These are phyloP conservation scores for Phytophthora kernoviae DNA, from an alignment of 352 stramenopile genomes.

Conservation along the genomic window DNA sequence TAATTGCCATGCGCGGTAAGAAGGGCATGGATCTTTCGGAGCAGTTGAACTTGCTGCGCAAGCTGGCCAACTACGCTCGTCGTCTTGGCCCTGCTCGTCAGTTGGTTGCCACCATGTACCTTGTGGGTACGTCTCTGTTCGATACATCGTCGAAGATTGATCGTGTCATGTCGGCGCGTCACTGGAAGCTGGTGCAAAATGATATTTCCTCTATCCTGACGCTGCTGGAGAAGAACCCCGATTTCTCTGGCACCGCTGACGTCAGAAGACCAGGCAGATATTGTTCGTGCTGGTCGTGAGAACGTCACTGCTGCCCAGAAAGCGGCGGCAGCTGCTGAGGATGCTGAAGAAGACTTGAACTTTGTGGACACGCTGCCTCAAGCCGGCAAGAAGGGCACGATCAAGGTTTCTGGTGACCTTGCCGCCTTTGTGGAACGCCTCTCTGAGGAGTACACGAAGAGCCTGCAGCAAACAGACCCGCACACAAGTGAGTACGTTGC, in stretches of 20 bases:
- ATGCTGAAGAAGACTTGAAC: conserved; percentile 90
- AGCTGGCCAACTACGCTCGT: conserved; percentile 81
- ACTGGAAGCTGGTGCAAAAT: conserved; percentile 78
- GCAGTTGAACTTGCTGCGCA: conserved; percentile 72
- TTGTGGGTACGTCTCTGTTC: conserved; percentile 83
- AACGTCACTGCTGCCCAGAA: conserved; percentile 73
- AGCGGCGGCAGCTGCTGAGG: conserved; percentile 38
- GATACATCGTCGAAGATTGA: conserved; percentile 87
- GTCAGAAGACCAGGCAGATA: conserved; percentile 87
- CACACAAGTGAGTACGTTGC: conserved; percentile 96
- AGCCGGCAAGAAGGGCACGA: conserved; percentile 73
- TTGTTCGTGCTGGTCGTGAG: conserved; percentile 72
- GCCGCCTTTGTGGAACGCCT: conserved; percentile 92
- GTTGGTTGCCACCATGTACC: conserved; percentile 82
- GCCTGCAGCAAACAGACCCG: conserved; percentile 95
- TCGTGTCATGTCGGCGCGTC: conserved; percentile 76
- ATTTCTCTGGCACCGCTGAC: conserved; percentile 75
- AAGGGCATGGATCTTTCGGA: conserved; percentile 78
- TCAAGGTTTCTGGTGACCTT: conserved; percentile 91
- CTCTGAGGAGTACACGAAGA: conserved; percentile 98
- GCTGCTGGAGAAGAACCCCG: conserved; percentile 84
- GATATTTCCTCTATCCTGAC: conserved; percentile 72
- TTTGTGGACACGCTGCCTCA: conserved; percentile 77
- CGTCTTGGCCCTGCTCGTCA: conserved; percentile 77
- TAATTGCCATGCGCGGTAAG: conserved; percentile 85